Evolutionary conservation across 2,329 filamentous ascomycete genomes (phyloP), one percentile per base, ranked within the genome.

Genomic region (Ophiostoma fasciatum): DNA sequence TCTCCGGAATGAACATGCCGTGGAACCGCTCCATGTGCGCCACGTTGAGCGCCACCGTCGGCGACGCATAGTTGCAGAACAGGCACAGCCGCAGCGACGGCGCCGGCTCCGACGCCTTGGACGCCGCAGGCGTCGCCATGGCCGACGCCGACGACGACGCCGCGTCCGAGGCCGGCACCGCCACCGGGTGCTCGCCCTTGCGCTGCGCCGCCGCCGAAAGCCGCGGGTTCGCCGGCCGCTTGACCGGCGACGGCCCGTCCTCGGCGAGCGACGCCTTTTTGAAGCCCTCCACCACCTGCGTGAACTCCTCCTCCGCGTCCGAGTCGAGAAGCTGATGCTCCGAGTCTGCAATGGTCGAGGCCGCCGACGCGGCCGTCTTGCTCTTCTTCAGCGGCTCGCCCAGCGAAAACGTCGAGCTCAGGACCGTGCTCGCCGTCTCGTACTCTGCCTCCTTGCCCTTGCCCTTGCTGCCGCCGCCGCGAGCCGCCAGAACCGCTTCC

Each of bases 1-100:
- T 81, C 55, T 98, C 90, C 0, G 90, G 90, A 42, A 98, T 78
- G 57, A 96, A 94, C 75, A 94, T 85, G 62, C 88, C 84, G 53
- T 98, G 90, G 49, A 79, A 78, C 41, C 82, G 80, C 53, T 80
- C 77, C 90, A 98, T 98, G 53, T 98, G 90, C 28, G 74, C 63
- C 23, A 84, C 64, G 51, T 87, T 94, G 22, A 87, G 63, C n/a
- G 73, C 59, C 6, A 84, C 61, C 11, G 73, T 80, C 1, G 82
- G 74, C 0, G 85, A 92, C 33, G 79, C 66, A 50, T 82, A 81
- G 56, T 90, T 92, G 67, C 90, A 98, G 66, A 98, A 96, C 13
- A 98, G 64, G 54, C 90, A 98, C 7, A 64, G 56, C 53, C 59
- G 55, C 49, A 71, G 48, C 26, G 71, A 54, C 53, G 64, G 51